These are phyloP conservation scores for Gryganskiella cystojenkinii DNA, from an alignment of 192 early-diverging fungal genomes.

Conservation along the genomic window DNA sequence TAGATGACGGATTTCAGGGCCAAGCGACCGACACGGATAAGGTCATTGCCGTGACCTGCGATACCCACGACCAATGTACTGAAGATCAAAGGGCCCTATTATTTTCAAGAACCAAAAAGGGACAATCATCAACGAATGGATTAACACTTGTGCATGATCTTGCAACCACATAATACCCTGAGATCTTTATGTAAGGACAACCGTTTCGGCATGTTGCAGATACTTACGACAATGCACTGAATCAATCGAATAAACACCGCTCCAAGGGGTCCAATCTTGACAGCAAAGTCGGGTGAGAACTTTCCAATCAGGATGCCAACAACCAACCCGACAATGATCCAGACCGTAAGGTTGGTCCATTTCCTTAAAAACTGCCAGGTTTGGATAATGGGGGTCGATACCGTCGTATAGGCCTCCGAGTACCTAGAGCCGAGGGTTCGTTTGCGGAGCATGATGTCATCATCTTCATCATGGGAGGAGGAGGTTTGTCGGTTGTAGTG, in stretches of 20 bases:
- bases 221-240: conserved; percentile 54
- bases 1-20: conserved; percentile 77
- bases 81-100: conserved; percentile 73
- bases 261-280: conserved; percentile 59
- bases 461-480: background rate
- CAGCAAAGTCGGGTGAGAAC: conserved; percentile 56
- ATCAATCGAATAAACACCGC: conserved; percentile 65
- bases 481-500: background rate
- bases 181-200: background rate
- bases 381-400: conserved; percentile 16
- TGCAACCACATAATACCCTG: background rate
- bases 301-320: conserved; percentile 63
- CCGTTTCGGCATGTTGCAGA: too few species aligned
- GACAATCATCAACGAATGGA: conserved; percentile 5
- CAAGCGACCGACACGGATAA: conserved; percentile 66
- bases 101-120: background rate
- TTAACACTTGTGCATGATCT: background rate
- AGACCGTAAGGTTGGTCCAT: conserved; percentile 60
- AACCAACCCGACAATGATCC: conserved; percentile 60
- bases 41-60: conserved; percentile 77
- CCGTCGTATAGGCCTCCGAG: background rate
- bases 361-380: conserved; percentile 30
- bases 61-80: conserved; percentile 78
- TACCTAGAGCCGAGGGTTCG: background rate
- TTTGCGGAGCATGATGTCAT: background rate